phyloP scores from a whole-genome alignment of 1,139 yeast species.

The Pichiaceae sp. region DNA sequence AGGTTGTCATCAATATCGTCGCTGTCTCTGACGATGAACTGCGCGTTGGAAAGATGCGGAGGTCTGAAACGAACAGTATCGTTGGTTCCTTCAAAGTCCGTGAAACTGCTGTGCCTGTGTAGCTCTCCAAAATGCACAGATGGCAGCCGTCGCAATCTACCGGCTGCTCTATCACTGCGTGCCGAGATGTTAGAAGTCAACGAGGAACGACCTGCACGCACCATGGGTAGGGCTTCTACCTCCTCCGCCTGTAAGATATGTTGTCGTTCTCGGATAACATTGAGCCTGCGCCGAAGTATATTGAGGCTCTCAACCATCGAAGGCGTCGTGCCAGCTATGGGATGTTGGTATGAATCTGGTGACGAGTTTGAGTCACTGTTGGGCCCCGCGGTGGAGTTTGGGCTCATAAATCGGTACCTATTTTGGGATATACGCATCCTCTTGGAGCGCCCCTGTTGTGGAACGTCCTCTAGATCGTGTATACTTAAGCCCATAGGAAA shows the following conservation, averaged over 20 bases:
- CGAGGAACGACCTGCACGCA: too few relatives aligned
- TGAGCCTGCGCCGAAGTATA: slow-evolving; percentile 1
- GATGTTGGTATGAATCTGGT: not conserved
- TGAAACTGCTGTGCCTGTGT: too few relatives aligned
- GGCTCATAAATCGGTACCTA: not conserved
- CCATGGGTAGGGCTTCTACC: too few relatives aligned
- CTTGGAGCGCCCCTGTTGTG: not conserved
- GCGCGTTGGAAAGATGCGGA: slow-evolving; percentile 6
- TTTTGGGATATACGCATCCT: not conserved
- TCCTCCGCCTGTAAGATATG: not conserved
- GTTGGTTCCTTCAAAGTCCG: slow-evolving; percentile 1
- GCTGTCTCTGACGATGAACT: slow-evolving; percentile 5
- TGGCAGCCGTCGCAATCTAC: slow-evolving; percentile 5
- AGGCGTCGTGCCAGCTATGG: not conserved
- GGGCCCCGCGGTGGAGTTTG: not conserved
- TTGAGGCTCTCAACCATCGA: slow-evolving; percentile 1
- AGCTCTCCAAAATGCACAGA: not conserved
- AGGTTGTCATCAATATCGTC: not conserved
- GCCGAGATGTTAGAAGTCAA: too few relatives aligned
- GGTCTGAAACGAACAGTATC: not conserved
- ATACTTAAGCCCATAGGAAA: slow-evolving; percentile 1
- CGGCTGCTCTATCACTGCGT: not conserved
- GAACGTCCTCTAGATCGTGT: not conserved
- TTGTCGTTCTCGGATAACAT: slow-evolving; percentile 1
- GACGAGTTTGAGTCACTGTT: not conserved